These are phyloP conservation scores for Fusarium tanahbumbuense DNA, from an alignment of 2,329 filamentous ascomycete species.

Conservation along the genomic window DNA sequence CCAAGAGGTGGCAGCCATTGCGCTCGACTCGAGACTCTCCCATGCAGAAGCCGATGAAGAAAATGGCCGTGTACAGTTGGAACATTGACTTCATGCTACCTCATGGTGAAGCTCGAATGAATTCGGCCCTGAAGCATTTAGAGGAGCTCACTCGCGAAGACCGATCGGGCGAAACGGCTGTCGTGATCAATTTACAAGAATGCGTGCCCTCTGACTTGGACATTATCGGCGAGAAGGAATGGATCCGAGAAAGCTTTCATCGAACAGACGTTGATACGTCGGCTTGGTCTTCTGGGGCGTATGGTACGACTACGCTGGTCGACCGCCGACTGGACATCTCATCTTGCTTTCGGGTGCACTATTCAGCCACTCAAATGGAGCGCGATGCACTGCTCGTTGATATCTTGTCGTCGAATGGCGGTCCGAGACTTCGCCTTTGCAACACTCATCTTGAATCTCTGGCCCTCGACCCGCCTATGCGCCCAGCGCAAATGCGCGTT, in stretches of 20 bases:
- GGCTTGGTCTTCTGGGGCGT: constrained; percentile 59
- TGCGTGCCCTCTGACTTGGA: constrained; percentile 60
- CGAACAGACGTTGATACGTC: constrained; percentile 59
- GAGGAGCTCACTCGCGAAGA: constrained; percentile 9
- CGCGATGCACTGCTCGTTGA: constrained; percentile 67
- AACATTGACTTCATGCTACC: constrained; percentile 54
- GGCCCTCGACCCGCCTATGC: constrained; percentile 58
- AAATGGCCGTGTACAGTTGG: constrained; percentile 50
- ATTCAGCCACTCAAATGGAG: constrained; percentile 60
- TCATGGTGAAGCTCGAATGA: constrained; percentile 49
- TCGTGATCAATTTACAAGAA: constrained; percentile 65
- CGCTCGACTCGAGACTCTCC: background rate
- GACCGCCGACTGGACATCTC: constrained; percentile 59
- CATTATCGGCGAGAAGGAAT: constrained; percentile 57
- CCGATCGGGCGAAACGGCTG: constrained; percentile 35
- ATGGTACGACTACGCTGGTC: constrained; percentile 65
- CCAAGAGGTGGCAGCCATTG: background rate
- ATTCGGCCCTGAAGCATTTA: constrained; percentile 48
- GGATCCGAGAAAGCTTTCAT: constrained; percentile 61
- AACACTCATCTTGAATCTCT: constrained; percentile 70
- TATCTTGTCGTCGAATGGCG: too few relatives aligned
- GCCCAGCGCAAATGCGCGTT: constrained; percentile 60
- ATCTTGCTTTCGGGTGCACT: constrained; percentile 63
- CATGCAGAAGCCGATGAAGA: constrained; percentile 1
- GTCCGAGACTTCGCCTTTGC: constrained; percentile 64